Percentiles rank a stretch among this genome's conserved stretches.
phyloP scores from a whole-genome alignment of 805 yeast species.

The Ogataea degrootiae region DNA sequence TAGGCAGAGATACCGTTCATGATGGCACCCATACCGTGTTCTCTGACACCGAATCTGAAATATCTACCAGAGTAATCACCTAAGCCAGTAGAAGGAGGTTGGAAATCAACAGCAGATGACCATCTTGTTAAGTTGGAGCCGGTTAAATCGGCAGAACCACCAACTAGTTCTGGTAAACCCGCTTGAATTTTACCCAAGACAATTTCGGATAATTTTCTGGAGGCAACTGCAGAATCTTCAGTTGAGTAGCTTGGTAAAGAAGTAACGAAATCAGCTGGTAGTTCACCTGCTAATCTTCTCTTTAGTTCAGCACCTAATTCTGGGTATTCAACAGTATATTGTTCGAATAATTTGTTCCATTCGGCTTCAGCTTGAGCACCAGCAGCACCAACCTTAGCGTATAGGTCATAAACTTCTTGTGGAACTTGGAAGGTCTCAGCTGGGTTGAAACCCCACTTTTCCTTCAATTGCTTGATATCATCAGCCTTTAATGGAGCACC shows the following conservation, averaged over 20 bases:
- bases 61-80: slow-evolving; percentile 92
- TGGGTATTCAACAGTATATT: slow-evolving; percentile 68
- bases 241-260: slow-evolving; percentile 76
- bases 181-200: slow-evolving; percentile 60
- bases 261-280: slow-evolving; percentile 80
- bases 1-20: slow-evolving; percentile 95
- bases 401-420: slow-evolving; percentile 72
- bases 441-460: slow-evolving; percentile 84
- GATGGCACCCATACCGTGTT: slow-evolving; percentile 98
- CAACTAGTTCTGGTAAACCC: slow-evolving; percentile 80
- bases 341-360: slow-evolving; percentile 65
- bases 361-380: slow-evolving; percentile 67
- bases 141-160: slow-evolving; percentile 98
- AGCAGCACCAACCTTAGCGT: slow-evolving; percentile 49
- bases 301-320: slow-evolving; percentile 70
- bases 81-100: slow-evolving; percentile 71
- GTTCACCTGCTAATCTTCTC: slow-evolving; percentile 72
- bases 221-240: slow-evolving; percentile 77
- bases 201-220: slow-evolving; percentile 89
- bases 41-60: slow-evolving; percentile 97
- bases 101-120: slow-evolving; percentile 83
- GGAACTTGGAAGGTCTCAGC: slow-evolving; percentile 74
- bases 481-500: slow-evolving; percentile 95
- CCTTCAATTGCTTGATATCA: slow-evolving; percentile 83
- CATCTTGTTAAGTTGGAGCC: slow-evolving; percentile 95